A percentile compares a stretch with the other conserved stretches of the same genome.
These are phyloP conservation scores for Ampelocalamus luodianensis DNA, from an alignment of 176 grass and related monocot species.

Conservation along the genomic window DNA sequence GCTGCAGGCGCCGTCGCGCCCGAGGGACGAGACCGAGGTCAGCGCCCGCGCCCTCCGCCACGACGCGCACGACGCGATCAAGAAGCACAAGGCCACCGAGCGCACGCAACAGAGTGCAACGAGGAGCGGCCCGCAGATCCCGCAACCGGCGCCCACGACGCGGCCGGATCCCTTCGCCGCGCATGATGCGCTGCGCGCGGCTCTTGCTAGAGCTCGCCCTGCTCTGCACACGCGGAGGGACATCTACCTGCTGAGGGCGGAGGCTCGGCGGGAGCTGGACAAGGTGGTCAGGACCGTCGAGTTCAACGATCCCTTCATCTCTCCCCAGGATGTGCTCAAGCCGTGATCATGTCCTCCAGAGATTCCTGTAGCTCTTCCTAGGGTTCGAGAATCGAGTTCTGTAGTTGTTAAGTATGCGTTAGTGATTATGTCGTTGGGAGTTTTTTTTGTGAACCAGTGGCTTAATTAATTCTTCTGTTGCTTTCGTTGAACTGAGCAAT, in stretches of 20 bases:
- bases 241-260: slow-evolving; percentile 16
- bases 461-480: background rate
- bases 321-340: slow-evolving; percentile 27
- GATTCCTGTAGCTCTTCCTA: background rate
- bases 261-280: slow-evolving; percentile 36
- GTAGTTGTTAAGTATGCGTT: background rate
- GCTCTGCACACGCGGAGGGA: background rate
- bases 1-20: background rate
- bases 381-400: background rate
- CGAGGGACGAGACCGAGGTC: background rate
- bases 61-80: background rate
- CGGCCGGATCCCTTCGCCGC: background rate
- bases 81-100: background rate
- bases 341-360: background rate
- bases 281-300: slow-evolving; percentile 45
- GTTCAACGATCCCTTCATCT: slow-evolving; percentile 52
- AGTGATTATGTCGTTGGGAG: background rate
- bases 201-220: background rate
- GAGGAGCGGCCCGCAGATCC: background rate
- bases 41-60: background rate
- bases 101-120: background rate
- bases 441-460: background rate
- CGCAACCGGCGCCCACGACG: background rate
- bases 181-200: background rate
- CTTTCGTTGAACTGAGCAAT: background rate